Base-by-base conservation (phyloP, 306 rosid genomes). In the Medicago lupulina region DNA sequence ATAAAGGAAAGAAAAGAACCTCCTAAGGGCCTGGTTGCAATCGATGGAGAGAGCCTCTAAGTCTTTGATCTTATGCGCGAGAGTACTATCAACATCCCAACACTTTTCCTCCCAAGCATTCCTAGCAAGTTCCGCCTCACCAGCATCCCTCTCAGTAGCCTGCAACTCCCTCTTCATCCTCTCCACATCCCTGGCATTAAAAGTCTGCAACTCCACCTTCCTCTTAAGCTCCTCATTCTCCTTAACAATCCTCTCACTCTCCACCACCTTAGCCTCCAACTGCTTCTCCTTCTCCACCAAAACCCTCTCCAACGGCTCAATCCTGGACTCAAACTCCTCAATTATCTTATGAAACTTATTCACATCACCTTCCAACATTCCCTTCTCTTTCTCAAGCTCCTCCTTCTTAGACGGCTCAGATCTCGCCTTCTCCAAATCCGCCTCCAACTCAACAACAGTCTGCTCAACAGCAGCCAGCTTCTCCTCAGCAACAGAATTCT, bases 121-220 rank as follows among this genome's bases (percentile, higher is more conserved):
- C 82, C 97, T 83, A 0, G 85, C 85, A 46, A 83, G 76, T 81
- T 92, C 97, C 0, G 93, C 90, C 36, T 92, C 97, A 1, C 81
- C 87, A 9, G 74, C 82, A 31, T 92, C 97, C 83, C 92, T 89
- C 86, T 95, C 97, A n/a, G 86, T 80, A 1, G 96, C 91, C 90
- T 92, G 97, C 81, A 95, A 71, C 61, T 95, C 99, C 68, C 87
- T 92, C 88, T 58, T 92, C 99, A 92, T 95, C 82, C 99, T 83
- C 76, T 95, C 99, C 65, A 90, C 87, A 61, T 95, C 99, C 82
- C 96, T 87, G 0, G 88, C 80, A 71, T 83, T 92, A 58, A 90
- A 77, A 0, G 88, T 83, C 86, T 95, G 99, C 13, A 77, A 63
- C 44, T 92, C 93, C 65, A 89, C 97, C 73, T 78, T 82, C 83